Base-by-base conservation (phyloP, 2,329 filamentous ascomycete species). In the Colletotrichum viniferum region DNA sequence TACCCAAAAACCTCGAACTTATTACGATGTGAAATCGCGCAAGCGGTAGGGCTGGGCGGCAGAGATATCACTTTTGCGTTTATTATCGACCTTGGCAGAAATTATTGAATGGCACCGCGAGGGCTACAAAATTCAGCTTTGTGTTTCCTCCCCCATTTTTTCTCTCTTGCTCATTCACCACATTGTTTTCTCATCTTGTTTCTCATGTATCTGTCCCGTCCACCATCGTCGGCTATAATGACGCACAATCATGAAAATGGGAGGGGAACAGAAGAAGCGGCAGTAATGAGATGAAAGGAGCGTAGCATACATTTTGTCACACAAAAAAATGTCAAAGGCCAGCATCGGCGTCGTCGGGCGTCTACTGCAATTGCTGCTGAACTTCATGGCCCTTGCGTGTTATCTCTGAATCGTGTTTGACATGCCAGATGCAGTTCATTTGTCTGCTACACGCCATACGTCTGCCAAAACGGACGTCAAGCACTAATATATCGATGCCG, bases 21-120 rank as follows among this genome's bases (percentile, higher is more conserved):
- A 65, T 71, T 56, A 62, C 38, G 68, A 74, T 38, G 36, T 18
- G 73, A 43, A 32, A 71, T 74, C 65, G 69, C 73, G 62, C 73
- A 67, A 75, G 69, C 73, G 73, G 56, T 67, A 75, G 63, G 70
- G 34, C 36, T 38, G 62, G 69, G 73, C 56, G 62, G 64, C 48
- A 68, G 63, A 68, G 69, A 75, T 64, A 73, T 75, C 43, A 75
- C 36, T 52, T 21, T 61, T 62, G 28, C 28, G 61, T 28, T 36
- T 56, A 6, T 60, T 60, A 34, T 38, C 38, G 14, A 30, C 18
- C 14, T 58, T 28, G 34, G 34, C 34, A 26, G 26, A 18, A 48
- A 48, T 32, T 56, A 43, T 30, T n/a, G 24, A 43, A 30, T 34
- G 67, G 48, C 67, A 74, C 32, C 67, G 60, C 67, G 43, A 71